Percentiles rank a stretch among this genome's conserved stretches.
Evolutionary conservation across 2,329 filamentous ascomycete species (phyloP).

Genomic region (Microdochium bolleyi): DNA sequence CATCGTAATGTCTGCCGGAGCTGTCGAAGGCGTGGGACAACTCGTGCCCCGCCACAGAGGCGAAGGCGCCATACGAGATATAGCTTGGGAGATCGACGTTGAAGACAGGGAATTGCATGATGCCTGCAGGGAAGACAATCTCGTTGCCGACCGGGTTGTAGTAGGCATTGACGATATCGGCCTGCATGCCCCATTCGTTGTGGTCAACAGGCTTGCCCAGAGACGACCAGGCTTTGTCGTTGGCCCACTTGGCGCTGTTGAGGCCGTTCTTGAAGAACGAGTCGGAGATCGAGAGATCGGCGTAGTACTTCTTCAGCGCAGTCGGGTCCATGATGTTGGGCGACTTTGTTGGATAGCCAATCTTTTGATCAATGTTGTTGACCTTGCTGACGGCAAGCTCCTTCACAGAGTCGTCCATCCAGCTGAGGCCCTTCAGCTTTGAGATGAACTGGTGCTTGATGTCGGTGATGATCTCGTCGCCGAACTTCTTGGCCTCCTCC

Average conservation of each 20-base stretch:
- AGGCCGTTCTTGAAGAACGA: constrained; percentile 50
- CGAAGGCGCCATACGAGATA: constrained; percentile 54
- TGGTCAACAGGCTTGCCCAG: constrained; percentile 52
- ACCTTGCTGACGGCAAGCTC: constrained; percentile 53
- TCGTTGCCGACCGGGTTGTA: constrained; percentile 56
- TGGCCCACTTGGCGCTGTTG: constrained; percentile 35
- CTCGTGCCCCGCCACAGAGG: constrained; percentile 55
- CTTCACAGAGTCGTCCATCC: constrained; percentile 54
- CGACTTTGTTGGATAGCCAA: constrained; percentile 54
- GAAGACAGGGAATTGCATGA: constrained; percentile 58
- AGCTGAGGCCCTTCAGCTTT: constrained; percentile 33
- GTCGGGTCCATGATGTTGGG: constrained; percentile 50
- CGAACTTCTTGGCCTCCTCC: constrained; percentile 56
- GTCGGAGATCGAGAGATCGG: constrained; percentile 36
- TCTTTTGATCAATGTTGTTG: constrained; percentile 56
- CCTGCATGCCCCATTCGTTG: constrained; percentile 52
- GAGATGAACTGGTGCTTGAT: constrained; percentile 58
- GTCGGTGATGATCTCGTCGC: constrained; percentile 61
- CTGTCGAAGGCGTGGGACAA: constrained; percentile 61
- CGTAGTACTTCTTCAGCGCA: constrained; percentile 45
- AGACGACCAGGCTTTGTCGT: constrained; percentile 41
- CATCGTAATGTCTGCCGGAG: constrained; percentile 53
- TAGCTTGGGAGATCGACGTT: constrained; percentile 42
- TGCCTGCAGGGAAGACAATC: constrained; percentile 58
- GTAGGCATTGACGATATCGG: constrained; percentile 53